Evolutionary conservation across 129 eudicot genomes (phyloP).

Genomic region (Apium graveolens): DNA sequence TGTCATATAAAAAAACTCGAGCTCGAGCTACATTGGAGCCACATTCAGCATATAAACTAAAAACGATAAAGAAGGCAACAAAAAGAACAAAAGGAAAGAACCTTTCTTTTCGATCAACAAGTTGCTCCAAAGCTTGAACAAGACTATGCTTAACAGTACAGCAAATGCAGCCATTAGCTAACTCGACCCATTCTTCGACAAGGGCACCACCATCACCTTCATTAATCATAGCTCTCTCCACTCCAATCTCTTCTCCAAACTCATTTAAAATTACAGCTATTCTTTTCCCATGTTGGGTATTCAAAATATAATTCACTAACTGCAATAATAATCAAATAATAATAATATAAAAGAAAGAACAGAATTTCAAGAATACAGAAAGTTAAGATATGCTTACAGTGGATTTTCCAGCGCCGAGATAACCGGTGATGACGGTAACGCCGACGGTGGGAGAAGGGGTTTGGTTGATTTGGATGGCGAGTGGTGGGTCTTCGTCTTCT

Average conservation of each 20-base stretch:
- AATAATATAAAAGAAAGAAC: no score
- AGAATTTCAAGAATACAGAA: not conserved
- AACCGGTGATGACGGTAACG: constrained; percentile 97
- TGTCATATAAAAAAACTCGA: no score
- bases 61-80: not conserved
- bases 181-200: constrained; percentile 99
- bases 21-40: not conserved
- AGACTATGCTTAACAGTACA: constrained; percentile 93
- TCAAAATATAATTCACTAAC: constrained; percentile 81
- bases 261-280: no score
- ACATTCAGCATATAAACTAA: not conserved
- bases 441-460: constrained; percentile 46
- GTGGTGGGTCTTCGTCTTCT: constrained; percentile 75
- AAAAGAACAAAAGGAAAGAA: constrained; percentile 7
- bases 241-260: constrained; percentile 97
- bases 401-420: constrained; percentile 96
- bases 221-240: constrained; percentile 95
- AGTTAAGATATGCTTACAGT: constrained; percentile 34
- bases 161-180: constrained; percentile 93
- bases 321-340: constrained; percentile 2
- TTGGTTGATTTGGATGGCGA: constrained; percentile 60
- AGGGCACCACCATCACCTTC: constrained; percentile 90
- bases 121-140: constrained; percentile 94
- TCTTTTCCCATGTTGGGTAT: constrained; percentile 80
- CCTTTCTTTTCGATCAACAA: constrained; percentile 86